A percentile compares a stretch with the other conserved stretches of the same genome.
Conservation (phyloP, 2,329 filamentous ascomycete genomes). For the Paraphoma chrysanthemicola region DNA sequence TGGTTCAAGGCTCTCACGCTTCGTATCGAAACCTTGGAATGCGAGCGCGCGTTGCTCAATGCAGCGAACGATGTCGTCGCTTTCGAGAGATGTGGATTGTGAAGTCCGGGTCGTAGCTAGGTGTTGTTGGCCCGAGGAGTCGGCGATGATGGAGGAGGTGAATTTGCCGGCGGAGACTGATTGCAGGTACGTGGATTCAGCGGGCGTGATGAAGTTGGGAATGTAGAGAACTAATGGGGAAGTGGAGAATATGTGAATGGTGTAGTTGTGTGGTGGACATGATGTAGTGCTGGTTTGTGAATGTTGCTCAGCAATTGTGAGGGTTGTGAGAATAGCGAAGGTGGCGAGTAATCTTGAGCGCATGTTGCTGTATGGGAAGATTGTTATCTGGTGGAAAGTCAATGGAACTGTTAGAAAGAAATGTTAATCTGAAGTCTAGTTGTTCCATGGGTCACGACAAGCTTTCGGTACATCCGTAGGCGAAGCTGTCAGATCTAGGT, state of each 20-base stretch:
- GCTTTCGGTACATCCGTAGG: conserved; percentile 4
- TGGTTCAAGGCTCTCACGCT: conserved; percentile 60
- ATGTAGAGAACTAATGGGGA: conserved; percentile 64
- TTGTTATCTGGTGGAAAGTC: not conserved
- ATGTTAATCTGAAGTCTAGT: not conserved
- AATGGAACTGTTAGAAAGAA: not conserved
- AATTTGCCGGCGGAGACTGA: conserved; percentile 53
- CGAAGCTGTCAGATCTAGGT: conserved; percentile 8
- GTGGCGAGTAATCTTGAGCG: not conserved
- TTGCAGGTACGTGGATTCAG: conserved; percentile 58
- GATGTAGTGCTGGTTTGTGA: conserved; percentile 15
- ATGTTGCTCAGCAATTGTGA: conserved; percentile 3
- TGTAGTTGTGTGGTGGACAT: conserved; percentile 48
- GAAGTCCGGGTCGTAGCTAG: conserved; percentile 29
- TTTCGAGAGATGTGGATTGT: conserved; percentile 28
- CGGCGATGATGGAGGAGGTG: conserved; percentile 26
- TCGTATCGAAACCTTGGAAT: conserved; percentile 61
- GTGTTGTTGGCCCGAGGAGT: conserved; percentile 25
- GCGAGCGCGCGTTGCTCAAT: conserved; percentile 62
- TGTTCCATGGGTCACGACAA: not conserved
- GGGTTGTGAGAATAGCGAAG: conserved; percentile 4
- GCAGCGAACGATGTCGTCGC: conserved; percentile 58
- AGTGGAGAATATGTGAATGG: conserved; percentile 59
- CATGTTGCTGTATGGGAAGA: too few relatives aligned
- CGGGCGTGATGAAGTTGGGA: conserved; percentile 58